phyloP scores from a whole-genome alignment of 2,329 filamentous ascomycete genomes.

The Ustulina deusta region DNA sequence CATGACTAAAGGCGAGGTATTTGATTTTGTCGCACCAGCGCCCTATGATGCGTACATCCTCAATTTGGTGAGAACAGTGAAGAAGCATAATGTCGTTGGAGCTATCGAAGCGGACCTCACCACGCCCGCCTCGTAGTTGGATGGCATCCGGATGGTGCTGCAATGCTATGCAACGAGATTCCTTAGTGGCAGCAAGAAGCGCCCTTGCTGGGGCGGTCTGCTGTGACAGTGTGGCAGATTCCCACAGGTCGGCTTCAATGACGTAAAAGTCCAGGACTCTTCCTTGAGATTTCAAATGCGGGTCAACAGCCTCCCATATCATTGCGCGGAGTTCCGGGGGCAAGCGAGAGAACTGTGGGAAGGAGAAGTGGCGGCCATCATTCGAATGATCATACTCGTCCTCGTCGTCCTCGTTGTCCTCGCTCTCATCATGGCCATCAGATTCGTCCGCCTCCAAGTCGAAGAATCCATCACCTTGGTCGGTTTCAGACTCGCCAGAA shows the following conservation, averaged over 20 bases:
- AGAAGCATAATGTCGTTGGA: constrained; percentile 48
- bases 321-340: constrained; percentile 52
- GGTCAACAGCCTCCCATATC: constrained; percentile 54
- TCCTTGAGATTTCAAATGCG: constrained; percentile 46
- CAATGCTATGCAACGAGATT: constrained; percentile 52
- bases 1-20: constrained; percentile 43
- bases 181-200: constrained; percentile 48
- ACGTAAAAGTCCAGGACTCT: constrained; percentile 44
- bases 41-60: background rate
- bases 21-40: constrained; percentile 20
- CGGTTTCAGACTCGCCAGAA: constrained; percentile 41
- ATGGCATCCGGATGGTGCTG: constrained; percentile 51
- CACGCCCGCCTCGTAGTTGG: constrained; percentile 29
- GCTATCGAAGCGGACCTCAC: constrained; percentile 47
- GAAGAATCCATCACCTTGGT: constrained; percentile 43
- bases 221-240: constrained; percentile 41
- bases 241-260: constrained; percentile 32
- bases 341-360: constrained; percentile 52
- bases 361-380: constrained; percentile 35
- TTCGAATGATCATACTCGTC: constrained; percentile 26
- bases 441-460: constrained; percentile 51
- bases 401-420: constrained; percentile 27
- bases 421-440: constrained; percentile 39
- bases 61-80: background rate
- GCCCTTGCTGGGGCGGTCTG: constrained; percentile 50